Evolutionary conservation across 176 grass and related monocot species (phyloP).

Genomic region (Oryza glaberrima): DNA sequence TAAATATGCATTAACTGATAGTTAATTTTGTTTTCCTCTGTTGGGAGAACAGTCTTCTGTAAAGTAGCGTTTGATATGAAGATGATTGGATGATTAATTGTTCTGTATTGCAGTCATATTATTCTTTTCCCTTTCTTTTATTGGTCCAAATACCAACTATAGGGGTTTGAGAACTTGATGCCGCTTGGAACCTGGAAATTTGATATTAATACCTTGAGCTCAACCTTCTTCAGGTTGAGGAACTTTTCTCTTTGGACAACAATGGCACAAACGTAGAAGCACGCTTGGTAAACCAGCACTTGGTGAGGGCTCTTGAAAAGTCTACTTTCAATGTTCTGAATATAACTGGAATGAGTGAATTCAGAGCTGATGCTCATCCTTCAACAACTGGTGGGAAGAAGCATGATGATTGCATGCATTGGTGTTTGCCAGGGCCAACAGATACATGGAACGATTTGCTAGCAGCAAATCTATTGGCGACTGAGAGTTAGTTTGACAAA

Average conservation of each 20-base stretch:
- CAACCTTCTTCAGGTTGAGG: constrained; percentile 57
- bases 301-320: constrained; percentile 49
- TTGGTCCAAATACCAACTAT: background rate
- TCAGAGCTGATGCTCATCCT: constrained; percentile 97
- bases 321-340: constrained; percentile 76
- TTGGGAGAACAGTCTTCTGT: background rate
- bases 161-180: background rate
- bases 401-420: constrained; percentile 98
- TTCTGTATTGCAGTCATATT: background rate
- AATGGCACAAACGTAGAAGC: constrained; percentile 77
- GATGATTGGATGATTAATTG: background rate
- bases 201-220: constrained; percentile 15
- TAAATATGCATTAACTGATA: background rate
- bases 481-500: constrained; percentile 14
- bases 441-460: constrained; percentile 93
- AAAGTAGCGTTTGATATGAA: background rate
- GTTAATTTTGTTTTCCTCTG: constrained; percentile 7
- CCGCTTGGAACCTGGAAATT: background rate
- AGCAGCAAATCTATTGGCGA: constrained; percentile 42
- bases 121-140: too few relatives aligned
- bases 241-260: constrained; percentile 70
- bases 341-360: constrained; percentile 77
- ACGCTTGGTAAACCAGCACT: constrained; percentile 67
- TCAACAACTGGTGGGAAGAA: constrained; percentile 79
- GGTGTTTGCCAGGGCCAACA: constrained; percentile 88